Conservation (phyloP, 2,329 filamentous ascomycete genomes). For the Pseudogymnoascus sp. region DNA sequence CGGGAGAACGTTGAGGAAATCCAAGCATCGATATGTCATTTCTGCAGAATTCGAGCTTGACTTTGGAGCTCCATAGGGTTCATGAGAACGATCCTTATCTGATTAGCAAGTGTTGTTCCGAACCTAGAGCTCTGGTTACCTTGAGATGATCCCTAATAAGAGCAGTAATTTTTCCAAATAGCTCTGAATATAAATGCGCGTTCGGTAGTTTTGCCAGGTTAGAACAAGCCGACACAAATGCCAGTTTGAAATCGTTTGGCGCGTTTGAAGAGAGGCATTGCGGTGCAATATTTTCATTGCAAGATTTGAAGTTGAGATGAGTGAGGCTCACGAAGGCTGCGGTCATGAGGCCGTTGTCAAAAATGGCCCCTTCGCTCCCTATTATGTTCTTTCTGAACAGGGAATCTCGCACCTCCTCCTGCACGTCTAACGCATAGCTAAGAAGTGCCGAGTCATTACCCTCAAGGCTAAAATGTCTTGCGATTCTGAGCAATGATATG, state of each 20-base stretch:
- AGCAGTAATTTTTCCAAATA: slow-evolving; percentile 48
- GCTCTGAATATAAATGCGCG: slow-evolving; percentile 42
- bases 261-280: slow-evolving; percentile 50
- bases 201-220: slow-evolving; percentile 52
- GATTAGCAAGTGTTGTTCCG: background rate
- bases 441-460: slow-evolving; percentile 47
- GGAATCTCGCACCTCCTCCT: slow-evolving; percentile 60
- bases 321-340: slow-evolving; percentile 59
- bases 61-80: slow-evolving; percentile 35
- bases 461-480: slow-evolving; percentile 56
- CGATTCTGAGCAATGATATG: slow-evolving; percentile 53
- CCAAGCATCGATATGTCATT: slow-evolving; percentile 47
- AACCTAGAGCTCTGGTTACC: slow-evolving; percentile 31
- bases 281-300: slow-evolving; percentile 49
- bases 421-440: slow-evolving; percentile 62
- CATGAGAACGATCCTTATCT: slow-evolving; percentile 23
- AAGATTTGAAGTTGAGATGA: slow-evolving; percentile 53
- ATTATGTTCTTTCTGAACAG: slow-evolving; percentile 50
- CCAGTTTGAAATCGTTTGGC: slow-evolving; percentile 54
- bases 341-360: slow-evolving; percentile 59
- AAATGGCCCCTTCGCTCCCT: slow-evolving; percentile 40
- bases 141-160: slow-evolving; percentile 52
- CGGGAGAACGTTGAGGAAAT: slow-evolving; percentile 51
- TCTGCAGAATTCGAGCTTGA: slow-evolving; percentile 35
- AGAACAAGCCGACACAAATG: slow-evolving; percentile 54